A percentile compares a stretch with the other conserved stretches of the same genome.
Conservation (phyloP, 371 early-diverging fungal species). For the Rhizopus delemar region DNA sequence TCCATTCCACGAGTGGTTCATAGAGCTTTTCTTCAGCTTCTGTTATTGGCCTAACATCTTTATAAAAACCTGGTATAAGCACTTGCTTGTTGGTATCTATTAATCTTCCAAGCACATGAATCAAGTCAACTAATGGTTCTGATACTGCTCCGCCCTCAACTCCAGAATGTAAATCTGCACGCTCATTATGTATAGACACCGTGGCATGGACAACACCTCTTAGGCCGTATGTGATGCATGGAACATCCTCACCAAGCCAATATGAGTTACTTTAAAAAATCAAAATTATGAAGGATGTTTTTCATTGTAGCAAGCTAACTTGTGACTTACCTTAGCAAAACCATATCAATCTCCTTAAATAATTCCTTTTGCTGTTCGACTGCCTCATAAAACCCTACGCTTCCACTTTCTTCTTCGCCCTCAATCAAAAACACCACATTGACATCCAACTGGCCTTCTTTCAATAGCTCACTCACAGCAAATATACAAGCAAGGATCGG, state of each 20-base stretch:
- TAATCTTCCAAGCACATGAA: conserved; percentile 66
- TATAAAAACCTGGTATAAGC: conserved; percentile 73
- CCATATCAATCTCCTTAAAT: conserved; percentile 69
- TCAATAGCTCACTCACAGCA: conserved; percentile 72
- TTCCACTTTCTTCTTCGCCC: conserved; percentile 85
- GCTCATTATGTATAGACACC: conserved; percentile 46
- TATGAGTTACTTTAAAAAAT: conserved; percentile 53
- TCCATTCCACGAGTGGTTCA: conserved; percentile 53
- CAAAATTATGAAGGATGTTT: too few relatives aligned
- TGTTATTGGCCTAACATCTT: conserved; percentile 55
- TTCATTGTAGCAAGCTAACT: too few relatives aligned
- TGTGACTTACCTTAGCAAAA: conserved; percentile 59
- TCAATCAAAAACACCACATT: conserved; percentile 81
- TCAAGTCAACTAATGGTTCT: conserved; percentile 76
- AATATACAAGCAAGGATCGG: conserved; percentile 78
- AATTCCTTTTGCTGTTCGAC: conserved; percentile 59
- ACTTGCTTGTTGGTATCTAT: conserved; percentile 61
- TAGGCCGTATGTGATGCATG: conserved; percentile 72
- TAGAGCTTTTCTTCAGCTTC: conserved; percentile 57
- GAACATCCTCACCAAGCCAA: conserved; percentile 70
- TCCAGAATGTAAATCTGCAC: conserved; percentile 78
- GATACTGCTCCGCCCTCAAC: conserved; percentile 84
- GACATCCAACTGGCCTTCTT: conserved; percentile 61
- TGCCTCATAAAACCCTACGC: conserved; percentile 69
- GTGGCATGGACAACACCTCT: conserved; percentile 77